Evolutionary conservation across 2,329 filamentous ascomycete species (phyloP).

Genomic region (Coniochaeta sp.): DNA sequence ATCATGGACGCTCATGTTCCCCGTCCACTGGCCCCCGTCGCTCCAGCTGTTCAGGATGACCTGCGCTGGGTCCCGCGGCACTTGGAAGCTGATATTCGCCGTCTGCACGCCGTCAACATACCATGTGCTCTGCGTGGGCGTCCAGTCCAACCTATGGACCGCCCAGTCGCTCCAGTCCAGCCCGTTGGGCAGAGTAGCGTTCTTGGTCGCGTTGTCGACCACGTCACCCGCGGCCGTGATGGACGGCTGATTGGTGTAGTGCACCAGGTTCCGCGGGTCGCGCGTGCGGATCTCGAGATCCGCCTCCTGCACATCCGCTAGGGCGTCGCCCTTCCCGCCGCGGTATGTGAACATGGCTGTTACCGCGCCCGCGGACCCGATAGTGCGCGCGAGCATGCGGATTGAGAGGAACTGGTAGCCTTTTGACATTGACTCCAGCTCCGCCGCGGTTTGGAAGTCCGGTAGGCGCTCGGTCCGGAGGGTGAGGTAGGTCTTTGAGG

Average conservation of each 20-base stretch:
- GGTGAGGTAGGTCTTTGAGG: slow-evolving; percentile 36
- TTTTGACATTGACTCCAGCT: slow-evolving; percentile 32
- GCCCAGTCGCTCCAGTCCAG: slow-evolving; percentile 47
- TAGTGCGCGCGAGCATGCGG: slow-evolving; percentile 43
- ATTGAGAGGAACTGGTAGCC: slow-evolving; percentile 33
- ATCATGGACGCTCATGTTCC: slow-evolving; percentile 44
- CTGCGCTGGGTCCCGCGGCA: slow-evolving; percentile 42
- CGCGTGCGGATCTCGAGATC: slow-evolving; percentile 45
- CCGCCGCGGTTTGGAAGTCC: slow-evolving; percentile 37
- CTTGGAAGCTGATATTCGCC: slow-evolving; percentile 46
- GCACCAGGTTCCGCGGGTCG: slow-evolving; percentile 33
- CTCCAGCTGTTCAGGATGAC: slow-evolving; percentile 55
- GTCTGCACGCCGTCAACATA: slow-evolving; percentile 43
- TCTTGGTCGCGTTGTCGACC: slow-evolving; percentile 37
- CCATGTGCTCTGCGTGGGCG: slow-evolving; percentile 43
- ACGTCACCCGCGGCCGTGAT: slow-evolving; percentile 33
- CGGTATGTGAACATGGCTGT: slow-evolving; percentile 47
- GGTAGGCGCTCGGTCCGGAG: slow-evolving; percentile 36
- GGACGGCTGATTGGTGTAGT: slow-evolving; percentile 55
- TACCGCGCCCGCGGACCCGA: slow-evolving; percentile 38
- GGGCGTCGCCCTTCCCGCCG: slow-evolving; percentile 17
- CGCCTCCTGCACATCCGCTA: slow-evolving; percentile 34
- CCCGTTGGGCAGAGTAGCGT: slow-evolving; percentile 35
- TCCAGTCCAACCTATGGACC: slow-evolving; percentile 54
- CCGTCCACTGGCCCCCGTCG: slow-evolving; percentile 51